phyloP scores from a whole-genome alignment of 2,329 filamentous ascomycete genomes.

The Cordyceps cicadae region DNA sequence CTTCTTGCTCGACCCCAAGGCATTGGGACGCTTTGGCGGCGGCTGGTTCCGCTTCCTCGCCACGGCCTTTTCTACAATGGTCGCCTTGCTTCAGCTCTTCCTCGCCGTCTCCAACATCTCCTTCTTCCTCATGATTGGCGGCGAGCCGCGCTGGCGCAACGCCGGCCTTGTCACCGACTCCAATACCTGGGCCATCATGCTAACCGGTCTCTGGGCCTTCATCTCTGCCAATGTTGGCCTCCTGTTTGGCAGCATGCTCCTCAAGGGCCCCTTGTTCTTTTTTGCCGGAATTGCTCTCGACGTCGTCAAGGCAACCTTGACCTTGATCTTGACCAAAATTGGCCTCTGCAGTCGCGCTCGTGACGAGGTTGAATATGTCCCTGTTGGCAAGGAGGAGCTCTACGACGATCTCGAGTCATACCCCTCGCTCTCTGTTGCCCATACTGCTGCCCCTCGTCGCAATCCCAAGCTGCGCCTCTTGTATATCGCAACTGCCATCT shows the following conservation, averaged over 20 bases:
- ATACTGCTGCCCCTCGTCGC: not conserved
- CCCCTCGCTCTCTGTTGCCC: not conserved
- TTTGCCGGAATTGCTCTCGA: slow-evolving; percentile 17
- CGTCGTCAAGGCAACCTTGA: slow-evolving; percentile 19
- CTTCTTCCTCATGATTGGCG: slow-evolving; percentile 22
- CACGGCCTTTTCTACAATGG: not conserved
- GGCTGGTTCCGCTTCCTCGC: slow-evolving; percentile 9
- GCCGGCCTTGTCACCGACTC: slow-evolving; percentile 24
- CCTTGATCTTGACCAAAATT: slow-evolving; percentile 6
- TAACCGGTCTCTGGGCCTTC: slow-evolving; percentile 23
- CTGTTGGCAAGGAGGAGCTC: slow-evolving; percentile 20
- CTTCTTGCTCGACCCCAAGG: slow-evolving; percentile 5
- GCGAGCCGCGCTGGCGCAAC: slow-evolving; percentile 29
- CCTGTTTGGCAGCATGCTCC: slow-evolving; percentile 16
- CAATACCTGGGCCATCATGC: slow-evolving; percentile 22
- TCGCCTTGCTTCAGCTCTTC: slow-evolving; percentile 8
- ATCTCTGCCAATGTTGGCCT: slow-evolving; percentile 15
- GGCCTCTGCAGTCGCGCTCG: not conserved
- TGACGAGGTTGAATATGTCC: slow-evolving; percentile 13
- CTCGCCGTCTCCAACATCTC: slow-evolving; percentile 20
- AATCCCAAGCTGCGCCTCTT: not conserved
- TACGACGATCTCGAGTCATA: slow-evolving; percentile 8
- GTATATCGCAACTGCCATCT: slow-evolving; percentile 14
- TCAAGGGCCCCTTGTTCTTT: slow-evolving; percentile 18
- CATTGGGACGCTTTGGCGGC: slow-evolving; percentile 3